These are phyloP conservation scores for Linum usitatissimum DNA, from an alignment of 345 rosid genomes.

Conservation along the genomic window DNA sequence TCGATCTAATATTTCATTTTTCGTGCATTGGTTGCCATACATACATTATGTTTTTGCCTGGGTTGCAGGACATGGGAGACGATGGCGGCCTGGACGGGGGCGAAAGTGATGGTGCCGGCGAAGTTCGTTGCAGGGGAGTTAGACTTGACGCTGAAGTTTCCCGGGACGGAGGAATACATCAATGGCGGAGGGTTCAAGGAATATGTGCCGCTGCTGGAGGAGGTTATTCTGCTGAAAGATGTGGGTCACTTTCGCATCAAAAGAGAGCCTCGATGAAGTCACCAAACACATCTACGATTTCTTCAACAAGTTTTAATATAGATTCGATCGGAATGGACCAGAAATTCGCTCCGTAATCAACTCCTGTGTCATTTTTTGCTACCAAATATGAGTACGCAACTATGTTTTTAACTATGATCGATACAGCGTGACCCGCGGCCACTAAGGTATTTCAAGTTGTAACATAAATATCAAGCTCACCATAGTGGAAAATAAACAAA, in stretches of 20 bases:
- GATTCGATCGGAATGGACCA: too few relatives aligned
- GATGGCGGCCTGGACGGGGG: conserved; percentile 19
- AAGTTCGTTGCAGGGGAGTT: conserved; percentile 20
- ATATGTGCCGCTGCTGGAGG: conserved; percentile 17
- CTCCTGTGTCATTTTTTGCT: too few relatives aligned
- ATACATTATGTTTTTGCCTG: not conserved
- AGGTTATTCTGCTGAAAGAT: not conserved
- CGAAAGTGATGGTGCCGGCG: conserved; percentile 16
- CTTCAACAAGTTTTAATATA: not conserved
- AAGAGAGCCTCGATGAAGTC: conserved; percentile 17
- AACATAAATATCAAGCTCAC: too few relatives aligned
- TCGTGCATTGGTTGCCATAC: too few relatives aligned
- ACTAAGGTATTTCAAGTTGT: too few relatives aligned
- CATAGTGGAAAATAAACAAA: too few relatives aligned
- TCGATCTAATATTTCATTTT: too few relatives aligned
- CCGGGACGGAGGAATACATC: conserved; percentile 14
- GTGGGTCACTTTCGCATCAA: conserved; percentile 17
- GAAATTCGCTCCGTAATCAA: too few relatives aligned
- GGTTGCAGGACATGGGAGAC: conserved; percentile 24
- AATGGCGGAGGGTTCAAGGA: conserved; percentile 11
- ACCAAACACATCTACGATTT: conserved; percentile 13
- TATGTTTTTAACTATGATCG: too few relatives aligned
- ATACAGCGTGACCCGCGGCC: too few relatives aligned
- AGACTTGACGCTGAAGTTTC: conserved; percentile 10
- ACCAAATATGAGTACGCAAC: too few relatives aligned